Evolutionary conservation across 169 alveolate genomes (phyloP).

Genomic region (Plasmodium coatneyi): DNA sequence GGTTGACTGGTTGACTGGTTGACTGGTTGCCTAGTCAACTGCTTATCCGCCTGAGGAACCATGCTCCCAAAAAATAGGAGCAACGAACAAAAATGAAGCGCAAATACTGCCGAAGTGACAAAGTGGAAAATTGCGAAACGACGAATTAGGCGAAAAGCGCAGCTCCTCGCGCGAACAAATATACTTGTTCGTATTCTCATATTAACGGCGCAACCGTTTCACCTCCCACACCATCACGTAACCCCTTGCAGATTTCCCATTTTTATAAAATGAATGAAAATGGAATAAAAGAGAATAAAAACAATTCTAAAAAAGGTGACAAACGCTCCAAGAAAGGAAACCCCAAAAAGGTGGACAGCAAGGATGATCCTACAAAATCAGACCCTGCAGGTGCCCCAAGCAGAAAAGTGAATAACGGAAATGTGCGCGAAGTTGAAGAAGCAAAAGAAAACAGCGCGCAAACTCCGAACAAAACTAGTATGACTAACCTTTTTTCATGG

Average conservation of each 20-base stretch:
- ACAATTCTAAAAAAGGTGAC: slow-evolving; percentile 1
- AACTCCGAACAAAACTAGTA: neutral
- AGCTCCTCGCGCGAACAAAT: neutral
- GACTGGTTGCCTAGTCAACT: neutral
- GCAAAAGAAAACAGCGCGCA: neutral
- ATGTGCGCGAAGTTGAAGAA: neutral
- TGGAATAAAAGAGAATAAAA: slow-evolving; percentile 1
- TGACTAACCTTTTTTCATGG: neutral
- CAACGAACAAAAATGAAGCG: neutral
- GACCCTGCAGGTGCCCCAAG: neutral
- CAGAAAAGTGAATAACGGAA: neutral
- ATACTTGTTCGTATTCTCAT: neutral
- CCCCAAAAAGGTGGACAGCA: neutral
- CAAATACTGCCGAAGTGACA: neutral
- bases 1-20: neutral
- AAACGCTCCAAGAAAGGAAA: neutral
- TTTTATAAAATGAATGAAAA: slow-evolving; percentile 38
- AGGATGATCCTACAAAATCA: neutral
- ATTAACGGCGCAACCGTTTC: neutral
- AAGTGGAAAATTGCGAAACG: neutral
- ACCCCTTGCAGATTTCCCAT: neutral
- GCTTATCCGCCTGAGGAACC: neutral
- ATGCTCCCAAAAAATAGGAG: neutral
- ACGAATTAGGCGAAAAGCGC: neutral
- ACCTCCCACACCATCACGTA: neutral